Base-by-base conservation (phyloP, 768 basidiomycete genomes). In the Suillus weaverae region DNA sequence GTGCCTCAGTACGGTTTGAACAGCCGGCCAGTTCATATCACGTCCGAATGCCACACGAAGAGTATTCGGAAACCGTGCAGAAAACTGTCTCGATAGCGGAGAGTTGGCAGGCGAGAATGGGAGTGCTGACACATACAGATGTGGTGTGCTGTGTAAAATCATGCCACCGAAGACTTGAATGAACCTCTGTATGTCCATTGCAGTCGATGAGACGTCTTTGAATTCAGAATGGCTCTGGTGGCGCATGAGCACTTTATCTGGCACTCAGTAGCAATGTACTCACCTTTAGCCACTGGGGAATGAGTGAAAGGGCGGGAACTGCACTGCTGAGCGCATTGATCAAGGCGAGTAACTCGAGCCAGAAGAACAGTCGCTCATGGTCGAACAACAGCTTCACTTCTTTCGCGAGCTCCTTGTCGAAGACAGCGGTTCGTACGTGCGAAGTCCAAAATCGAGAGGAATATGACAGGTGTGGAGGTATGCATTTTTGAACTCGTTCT, bases 71-170 rank as follows among this genome's bases (percentile, higher is more conserved):
- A 44, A 44, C 4, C 10, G 1, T n/a, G 44, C 20, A 44, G 20
- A 44, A n/a, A 44, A 2, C 20, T 10, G 10, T 3, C 2, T n/a
- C 1, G n/a, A 44, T 5, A 44, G 44, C 10, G 44, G 20, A n/a
- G 44, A 44, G n/a, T 44, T n/a, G 44, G n/a, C 4, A 2, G 44
- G 44, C 10, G 9, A n/a, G 59, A 74, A 72, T 53, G 72, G 69
- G 13, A 74, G 51, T 4, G 68, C 72, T 36, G 72, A 73, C 8
- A 71, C 36, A 61, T 72, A 73, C 8, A 73, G 67, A 55, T 73
- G 72, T 7, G 72, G 72, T 1, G 62, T 64, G 62, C 66, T 69
- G 26, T 70, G 56, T 33, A 61, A 33, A 30, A 72, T 70, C 0
- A 57, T 38, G 30, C 10, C 22, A 11, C 16, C 39, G 39, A 73